A percentile compares a stretch with the other conserved stretches of the same genome.
Evolutionary conservation across 2,329 filamentous ascomycete genomes (phyloP).

Genomic region (Microcyclospora pomicola): DNA sequence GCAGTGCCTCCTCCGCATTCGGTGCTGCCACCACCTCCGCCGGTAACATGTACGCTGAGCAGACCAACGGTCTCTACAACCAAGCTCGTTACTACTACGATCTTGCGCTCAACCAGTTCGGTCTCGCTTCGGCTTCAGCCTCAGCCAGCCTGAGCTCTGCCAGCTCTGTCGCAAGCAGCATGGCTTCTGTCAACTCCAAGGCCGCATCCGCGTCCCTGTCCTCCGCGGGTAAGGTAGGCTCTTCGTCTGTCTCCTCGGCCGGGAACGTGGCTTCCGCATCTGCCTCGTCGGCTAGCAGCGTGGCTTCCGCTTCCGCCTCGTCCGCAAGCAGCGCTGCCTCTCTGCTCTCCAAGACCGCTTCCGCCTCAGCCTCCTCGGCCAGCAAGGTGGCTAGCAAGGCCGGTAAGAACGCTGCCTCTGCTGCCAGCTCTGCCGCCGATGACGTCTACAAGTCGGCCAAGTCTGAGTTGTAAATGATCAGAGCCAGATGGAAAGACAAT

Average conservation of each 20-base stretch:
- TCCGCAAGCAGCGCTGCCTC: too few species aligned
- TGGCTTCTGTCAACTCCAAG: slow-evolving; percentile 8
- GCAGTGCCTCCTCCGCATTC: slow-evolving; percentile 26
- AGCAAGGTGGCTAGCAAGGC: too few species aligned
- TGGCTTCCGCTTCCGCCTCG: background rate
- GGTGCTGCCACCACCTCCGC: slow-evolving; percentile 40
- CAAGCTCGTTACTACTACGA: slow-evolving; percentile 25
- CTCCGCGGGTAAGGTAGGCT: slow-evolving; percentile 10
- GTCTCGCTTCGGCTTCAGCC: slow-evolving; percentile 28
- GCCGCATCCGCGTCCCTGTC: slow-evolving; percentile 16
- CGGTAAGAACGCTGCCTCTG: too few species aligned
- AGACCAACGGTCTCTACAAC: slow-evolving; percentile 48
- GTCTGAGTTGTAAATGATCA: too few species aligned
- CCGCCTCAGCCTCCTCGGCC: too few species aligned
- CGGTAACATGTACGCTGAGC: slow-evolving; percentile 62
- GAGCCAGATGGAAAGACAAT: too few species aligned
- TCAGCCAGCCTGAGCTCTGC: slow-evolving; percentile 23
- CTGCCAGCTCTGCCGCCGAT: too few species aligned
- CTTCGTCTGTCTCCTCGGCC: slow-evolving; percentile 17
- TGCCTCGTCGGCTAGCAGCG: slow-evolving; percentile 1
- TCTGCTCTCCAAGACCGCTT: too few species aligned
- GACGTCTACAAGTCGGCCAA: too few species aligned
- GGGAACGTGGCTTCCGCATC: slow-evolving; percentile 1
- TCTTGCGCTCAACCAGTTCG: slow-evolving; percentile 32
- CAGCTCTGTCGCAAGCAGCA: slow-evolving; percentile 13